Conservation (phyloP, 768 basidiomycete species). For the Lactifluus hygrophoroides region DNA sequence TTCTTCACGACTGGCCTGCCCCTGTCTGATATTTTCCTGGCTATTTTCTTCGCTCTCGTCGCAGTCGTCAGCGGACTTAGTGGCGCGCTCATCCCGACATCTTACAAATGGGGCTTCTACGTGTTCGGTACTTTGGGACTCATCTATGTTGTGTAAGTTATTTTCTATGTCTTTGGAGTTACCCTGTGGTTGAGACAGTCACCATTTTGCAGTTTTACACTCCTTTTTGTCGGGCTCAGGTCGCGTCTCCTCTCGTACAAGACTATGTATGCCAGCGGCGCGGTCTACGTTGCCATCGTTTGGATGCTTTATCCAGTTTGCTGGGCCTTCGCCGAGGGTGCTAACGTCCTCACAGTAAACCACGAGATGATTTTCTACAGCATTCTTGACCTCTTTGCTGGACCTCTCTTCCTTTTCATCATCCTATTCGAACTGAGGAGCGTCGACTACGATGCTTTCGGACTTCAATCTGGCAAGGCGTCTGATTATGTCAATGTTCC, state of each 20-base stretch:
- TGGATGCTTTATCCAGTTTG: constrained; percentile 50
- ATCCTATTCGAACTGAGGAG: constrained; percentile 22
- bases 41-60: constrained; percentile 40
- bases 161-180: constrained; percentile 5
- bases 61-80: constrained; percentile 39
- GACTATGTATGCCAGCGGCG: background rate
- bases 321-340: constrained; percentile 50
- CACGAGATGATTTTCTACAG: constrained; percentile 52
- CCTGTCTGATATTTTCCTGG: constrained; percentile 38
- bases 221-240: background rate
- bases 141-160: constrained; percentile 41
- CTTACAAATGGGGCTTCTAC: constrained; percentile 50
- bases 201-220: background rate
- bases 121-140: constrained; percentile 38
- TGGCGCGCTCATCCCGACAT: constrained; percentile 41
- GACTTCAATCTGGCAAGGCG: constrained; percentile 25
- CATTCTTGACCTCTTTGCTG: constrained; percentile 36
- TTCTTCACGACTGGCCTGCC: constrained; percentile 41
- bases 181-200: constrained; percentile 2
- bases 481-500: background rate
- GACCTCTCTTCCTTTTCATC: constrained; percentile 30
- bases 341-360: constrained; percentile 40
- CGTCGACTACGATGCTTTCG: constrained; percentile 27
- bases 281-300: constrained; percentile 33
- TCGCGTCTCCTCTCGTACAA: background rate